Conservation (phyloP, 768 basidiomycete species). For the Suillus bovinus region DNA sequence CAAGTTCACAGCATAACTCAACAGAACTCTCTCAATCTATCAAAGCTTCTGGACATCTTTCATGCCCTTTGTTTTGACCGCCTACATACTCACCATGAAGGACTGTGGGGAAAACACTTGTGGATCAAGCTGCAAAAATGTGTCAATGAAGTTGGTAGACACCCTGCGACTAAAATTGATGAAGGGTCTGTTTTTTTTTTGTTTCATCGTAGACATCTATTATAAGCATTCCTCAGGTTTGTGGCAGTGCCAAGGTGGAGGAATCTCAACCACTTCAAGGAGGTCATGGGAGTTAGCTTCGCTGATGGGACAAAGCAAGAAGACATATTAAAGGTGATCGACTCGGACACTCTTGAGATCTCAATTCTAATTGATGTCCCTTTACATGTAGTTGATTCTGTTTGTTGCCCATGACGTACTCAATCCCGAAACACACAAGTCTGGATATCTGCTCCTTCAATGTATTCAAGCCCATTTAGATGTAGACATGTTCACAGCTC, state of each 20-base stretch:
- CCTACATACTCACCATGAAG: slow-evolving; percentile 7
- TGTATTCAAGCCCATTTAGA: slow-evolving; percentile 33
- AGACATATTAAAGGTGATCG: slow-evolving; percentile 25
- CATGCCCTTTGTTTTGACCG: slow-evolving; percentile 5
- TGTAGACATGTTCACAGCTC: slow-evolving; percentile 29
- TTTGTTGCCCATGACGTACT: slow-evolving; percentile 31
- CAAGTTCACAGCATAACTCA: slow-evolving; percentile 20
- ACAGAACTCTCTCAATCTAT: slow-evolving; percentile 34
- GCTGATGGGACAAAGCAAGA: slow-evolving; percentile 29
- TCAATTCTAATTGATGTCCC: background rate
- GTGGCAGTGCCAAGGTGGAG: slow-evolving; percentile 33
- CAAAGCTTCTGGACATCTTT: slow-evolving; percentile 14
- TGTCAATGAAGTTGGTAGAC: too few species aligned
- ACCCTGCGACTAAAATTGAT: background rate
- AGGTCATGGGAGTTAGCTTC: background rate
- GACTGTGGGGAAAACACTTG: slow-evolving; percentile 13
- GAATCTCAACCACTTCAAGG: slow-evolving; percentile 20
- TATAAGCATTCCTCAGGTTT: slow-evolving; percentile 14
- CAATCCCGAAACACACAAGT: slow-evolving; percentile 1
- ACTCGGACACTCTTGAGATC: background rate
- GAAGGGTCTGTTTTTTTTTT: too few species aligned
- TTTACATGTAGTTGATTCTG: slow-evolving; percentile 26
- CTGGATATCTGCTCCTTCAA: slow-evolving; percentile 29
- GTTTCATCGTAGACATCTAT: background rate
- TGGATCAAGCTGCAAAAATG: slow-evolving; percentile 3